Conservation (phyloP, 176 grass and related monocot species). For the Hsuehochloa calcarea region DNA sequence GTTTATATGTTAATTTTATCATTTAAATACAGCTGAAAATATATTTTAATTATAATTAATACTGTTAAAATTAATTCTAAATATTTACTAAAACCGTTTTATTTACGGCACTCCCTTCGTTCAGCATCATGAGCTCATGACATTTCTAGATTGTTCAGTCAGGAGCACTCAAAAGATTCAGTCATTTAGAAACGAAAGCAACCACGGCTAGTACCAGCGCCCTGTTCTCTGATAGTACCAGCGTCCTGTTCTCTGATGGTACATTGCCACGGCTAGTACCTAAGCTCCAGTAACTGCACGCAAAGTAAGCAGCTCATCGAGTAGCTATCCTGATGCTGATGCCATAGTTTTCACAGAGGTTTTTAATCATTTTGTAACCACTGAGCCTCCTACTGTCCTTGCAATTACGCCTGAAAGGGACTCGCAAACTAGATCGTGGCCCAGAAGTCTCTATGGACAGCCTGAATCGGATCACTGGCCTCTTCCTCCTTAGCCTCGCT, state of each 20-base stretch:
- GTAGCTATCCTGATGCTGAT: not conserved
- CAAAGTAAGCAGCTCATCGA: not conserved
- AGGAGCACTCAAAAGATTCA: conserved; percentile 26
- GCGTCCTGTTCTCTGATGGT: conserved; percentile 19
- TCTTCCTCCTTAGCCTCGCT: conserved; percentile 8
- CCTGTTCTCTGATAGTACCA: conserved; percentile 23
- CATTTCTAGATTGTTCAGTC: not conserved
- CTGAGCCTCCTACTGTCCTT: conserved; percentile 7
- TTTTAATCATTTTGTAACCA: conserved; percentile 6
- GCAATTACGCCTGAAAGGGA: conserved; percentile 38
- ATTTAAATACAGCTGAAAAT: no score
- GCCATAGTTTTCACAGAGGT: not conserved
- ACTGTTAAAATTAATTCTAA: no score
- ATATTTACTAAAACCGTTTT: no score
- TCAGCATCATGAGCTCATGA: not conserved
- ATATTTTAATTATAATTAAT: no score
- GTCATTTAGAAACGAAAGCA: conserved; percentile 51
- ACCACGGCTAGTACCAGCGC: conserved; percentile 9
- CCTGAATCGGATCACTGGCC: conserved; percentile 22
- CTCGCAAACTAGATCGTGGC: conserved; percentile 32
- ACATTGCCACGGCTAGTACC: not conserved
- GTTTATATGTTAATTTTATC: no score
- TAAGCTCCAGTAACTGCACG: not conserved
- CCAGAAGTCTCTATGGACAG: conserved; percentile 28
- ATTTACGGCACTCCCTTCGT: no score